A percentile compares a stretch with the other conserved stretches of the same genome.
phyloP scores from a whole-genome alignment of 495 filamentous ascomycete genomes.

The Penicillium odoratum region DNA sequence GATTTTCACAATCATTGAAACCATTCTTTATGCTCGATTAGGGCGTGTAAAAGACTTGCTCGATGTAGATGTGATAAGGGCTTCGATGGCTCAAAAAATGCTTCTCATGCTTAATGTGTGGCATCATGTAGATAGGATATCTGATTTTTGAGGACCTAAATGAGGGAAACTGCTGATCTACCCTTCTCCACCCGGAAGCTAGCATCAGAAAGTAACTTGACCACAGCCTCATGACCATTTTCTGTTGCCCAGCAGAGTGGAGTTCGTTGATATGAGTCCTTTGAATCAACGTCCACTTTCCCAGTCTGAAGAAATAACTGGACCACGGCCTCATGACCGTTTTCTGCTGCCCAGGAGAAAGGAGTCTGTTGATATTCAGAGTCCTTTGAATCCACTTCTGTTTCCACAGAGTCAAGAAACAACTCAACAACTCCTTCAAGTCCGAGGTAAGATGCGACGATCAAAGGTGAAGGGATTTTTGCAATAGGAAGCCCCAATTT shows the following conservation, averaged over 20 bases:
- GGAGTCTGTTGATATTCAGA: neutral
- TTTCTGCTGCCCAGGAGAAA: constrained; percentile 2
- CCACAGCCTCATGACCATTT: constrained; percentile 13
- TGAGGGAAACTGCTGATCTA: no score
- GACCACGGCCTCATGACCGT: constrained; percentile 14
- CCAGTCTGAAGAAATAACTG: constrained; percentile 22
- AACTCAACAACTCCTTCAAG: neutral
- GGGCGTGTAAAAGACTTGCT: no score
- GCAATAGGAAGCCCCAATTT: neutral
- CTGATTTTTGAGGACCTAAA: no score
- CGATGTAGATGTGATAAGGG: no score
- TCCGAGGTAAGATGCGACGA: constrained; percentile 1
- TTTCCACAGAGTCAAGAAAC: neutral
- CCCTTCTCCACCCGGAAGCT: no score
- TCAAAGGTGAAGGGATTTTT: neutral
- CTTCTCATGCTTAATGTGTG: no score
- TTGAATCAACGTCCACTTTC: constrained; percentile 13
- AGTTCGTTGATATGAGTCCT: constrained; percentile 17
- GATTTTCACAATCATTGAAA: no score
- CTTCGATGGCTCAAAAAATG: no score
- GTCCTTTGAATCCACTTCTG: constrained; percentile 1
- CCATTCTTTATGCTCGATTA: no score
- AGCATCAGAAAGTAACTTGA: constrained; percentile 1
- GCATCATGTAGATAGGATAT: no score
- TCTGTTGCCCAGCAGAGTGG: constrained; percentile 18